Evolutionary conservation across 805 yeast genomes (phyloP).

Genomic region (Blastobotrys mokoenaii): DNA sequence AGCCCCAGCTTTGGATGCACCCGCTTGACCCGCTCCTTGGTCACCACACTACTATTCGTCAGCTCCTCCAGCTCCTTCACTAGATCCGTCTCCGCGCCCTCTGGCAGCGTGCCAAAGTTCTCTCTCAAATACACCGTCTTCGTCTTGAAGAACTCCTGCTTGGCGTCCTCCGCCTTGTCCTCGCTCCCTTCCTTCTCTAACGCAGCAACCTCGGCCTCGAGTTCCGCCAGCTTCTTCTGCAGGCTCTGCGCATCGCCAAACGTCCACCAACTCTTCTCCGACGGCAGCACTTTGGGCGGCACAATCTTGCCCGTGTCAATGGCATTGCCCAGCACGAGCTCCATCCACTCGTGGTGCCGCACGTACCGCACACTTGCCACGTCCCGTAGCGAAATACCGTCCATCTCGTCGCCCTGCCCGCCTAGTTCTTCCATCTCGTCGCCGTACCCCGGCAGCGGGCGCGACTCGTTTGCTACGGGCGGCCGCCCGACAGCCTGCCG

Average conservation of each 20-base stretch:
- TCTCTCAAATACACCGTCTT: slow-evolving; percentile 23
- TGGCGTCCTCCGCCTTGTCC: slow-evolving; percentile 12
- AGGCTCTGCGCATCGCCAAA: slow-evolving; percentile 14
- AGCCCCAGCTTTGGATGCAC: slow-evolving; percentile 4
- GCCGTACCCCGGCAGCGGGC: slow-evolving; percentile 2
- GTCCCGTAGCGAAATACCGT: slow-evolving; percentile 33
- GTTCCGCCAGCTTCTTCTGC: slow-evolving; percentile 16
- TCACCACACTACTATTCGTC: not conserved
- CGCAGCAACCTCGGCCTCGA: slow-evolving; percentile 14
- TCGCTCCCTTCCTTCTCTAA: slow-evolving; percentile 14
- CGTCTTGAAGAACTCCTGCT: slow-evolving; percentile 16
- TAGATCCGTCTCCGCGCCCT: slow-evolving; percentile 3
- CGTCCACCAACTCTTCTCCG: slow-evolving; percentile 8
- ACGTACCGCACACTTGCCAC: slow-evolving; percentile 35
- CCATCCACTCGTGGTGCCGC: slow-evolving; percentile 38
- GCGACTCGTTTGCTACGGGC: not conserved
- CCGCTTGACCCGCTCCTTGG: not conserved
- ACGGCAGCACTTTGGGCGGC: slow-evolving; percentile 13
- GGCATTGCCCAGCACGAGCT: slow-evolving; percentile 32
- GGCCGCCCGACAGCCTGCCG: slow-evolving; percentile 13
- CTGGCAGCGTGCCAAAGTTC: slow-evolving; percentile 20
- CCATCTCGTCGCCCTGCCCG: slow-evolving; percentile 33
- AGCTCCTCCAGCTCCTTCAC: slow-evolving; percentile 7
- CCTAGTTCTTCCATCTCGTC: slow-evolving; percentile 21
- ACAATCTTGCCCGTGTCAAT: slow-evolving; percentile 21